phyloP scores from a whole-genome alignment of 78 protist genomes.

The Andalucia godoyi region DNA sequence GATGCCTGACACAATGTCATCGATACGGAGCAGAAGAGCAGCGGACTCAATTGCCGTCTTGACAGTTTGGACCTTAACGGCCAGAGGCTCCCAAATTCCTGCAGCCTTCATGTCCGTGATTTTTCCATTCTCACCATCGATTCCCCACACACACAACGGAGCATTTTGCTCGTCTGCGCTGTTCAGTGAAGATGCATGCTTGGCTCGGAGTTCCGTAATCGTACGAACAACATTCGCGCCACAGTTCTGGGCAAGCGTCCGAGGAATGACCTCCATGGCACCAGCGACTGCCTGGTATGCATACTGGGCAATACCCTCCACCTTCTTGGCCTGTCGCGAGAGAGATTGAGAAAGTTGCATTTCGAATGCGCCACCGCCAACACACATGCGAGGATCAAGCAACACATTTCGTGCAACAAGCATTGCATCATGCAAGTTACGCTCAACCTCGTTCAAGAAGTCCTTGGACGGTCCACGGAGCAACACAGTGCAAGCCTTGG shows the following conservation, averaged over 20 bases:
- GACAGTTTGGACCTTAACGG: conserved; percentile 86
- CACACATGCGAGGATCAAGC: conserved; percentile 84
- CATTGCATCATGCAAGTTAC: conserved; percentile 95
- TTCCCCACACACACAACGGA: too few species aligned
- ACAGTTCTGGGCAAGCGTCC: conserved; percentile 96
- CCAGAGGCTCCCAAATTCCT: conserved; percentile 92
- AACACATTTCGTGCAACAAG: conserved; percentile 88
- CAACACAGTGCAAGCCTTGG: conserved; percentile 97
- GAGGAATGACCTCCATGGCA: conserved; percentile 90
- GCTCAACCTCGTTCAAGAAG: conserved; percentile 89
- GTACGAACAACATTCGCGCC: conserved; percentile 87
- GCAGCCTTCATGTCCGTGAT: conserved; percentile 66
- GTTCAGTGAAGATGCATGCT: conserved; percentile 69
- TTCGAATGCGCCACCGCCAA: conserved; percentile 98
- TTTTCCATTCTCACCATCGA: conserved; percentile 83
- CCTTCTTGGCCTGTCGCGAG: conserved; percentile 47
- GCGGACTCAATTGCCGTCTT: conserved; percentile 96
- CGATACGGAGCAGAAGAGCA: conserved; percentile 88
- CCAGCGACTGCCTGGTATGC: conserved; percentile 85
- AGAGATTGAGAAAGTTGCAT: conserved; percentile 80
- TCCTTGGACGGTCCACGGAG: conserved; percentile 98
- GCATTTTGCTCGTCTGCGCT: too few species aligned
- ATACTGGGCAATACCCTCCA: conserved; percentile 80
- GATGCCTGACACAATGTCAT: conserved; percentile 88
- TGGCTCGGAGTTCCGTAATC: conserved; percentile 94